phyloP scores from a whole-genome alignment of 1,284 basidiomycete genomes.

The Ceratobasidium sp. region DNA sequence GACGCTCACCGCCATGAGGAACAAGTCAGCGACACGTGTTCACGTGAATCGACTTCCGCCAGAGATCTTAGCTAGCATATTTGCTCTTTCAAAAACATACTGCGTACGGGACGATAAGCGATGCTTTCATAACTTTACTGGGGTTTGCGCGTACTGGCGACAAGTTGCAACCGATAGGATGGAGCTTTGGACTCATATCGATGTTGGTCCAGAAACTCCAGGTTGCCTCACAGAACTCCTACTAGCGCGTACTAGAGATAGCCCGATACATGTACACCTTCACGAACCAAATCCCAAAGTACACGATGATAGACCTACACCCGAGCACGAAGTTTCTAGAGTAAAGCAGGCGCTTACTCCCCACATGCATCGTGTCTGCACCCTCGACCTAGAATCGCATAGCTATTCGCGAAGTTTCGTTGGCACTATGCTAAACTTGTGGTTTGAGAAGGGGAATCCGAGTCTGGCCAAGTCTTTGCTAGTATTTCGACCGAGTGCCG shows the following conservation, averaged over 20 bases:
- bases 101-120: not conserved
- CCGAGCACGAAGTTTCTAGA: slow-evolving; percentile 12
- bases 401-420: slow-evolving; percentile 17
- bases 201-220: slow-evolving; percentile 8
- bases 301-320: slow-evolving; percentile 6
- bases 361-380: slow-evolving; percentile 4
- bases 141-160: slow-evolving; percentile 24
- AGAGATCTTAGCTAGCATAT: slow-evolving; percentile 21
- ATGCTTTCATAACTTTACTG: slow-evolving; percentile 11
- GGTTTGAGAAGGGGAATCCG: slow-evolving; percentile 1
- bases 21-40: slow-evolving; percentile 9
- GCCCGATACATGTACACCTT: slow-evolving; percentile 19
- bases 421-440: slow-evolving; percentile 16
- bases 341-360: not conserved
- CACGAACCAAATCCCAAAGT: slow-evolving; percentile 17
- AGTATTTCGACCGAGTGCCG: slow-evolving; percentile 13
- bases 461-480: slow-evolving; percentile 4
- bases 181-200: slow-evolving; percentile 25
- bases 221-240: not conserved
- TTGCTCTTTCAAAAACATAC: slow-evolving; percentile 25
- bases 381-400: slow-evolving; percentile 12
- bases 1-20: slow-evolving; percentile 11
- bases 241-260: slow-evolving; percentile 3
- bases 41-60: slow-evolving; percentile 21
- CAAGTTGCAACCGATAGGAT: slow-evolving; percentile 16